These are phyloP conservation scores for Tolypocladium capitatum DNA, from an alignment of 2,329 filamentous ascomycete genomes.

Conservation along the genomic window DNA sequence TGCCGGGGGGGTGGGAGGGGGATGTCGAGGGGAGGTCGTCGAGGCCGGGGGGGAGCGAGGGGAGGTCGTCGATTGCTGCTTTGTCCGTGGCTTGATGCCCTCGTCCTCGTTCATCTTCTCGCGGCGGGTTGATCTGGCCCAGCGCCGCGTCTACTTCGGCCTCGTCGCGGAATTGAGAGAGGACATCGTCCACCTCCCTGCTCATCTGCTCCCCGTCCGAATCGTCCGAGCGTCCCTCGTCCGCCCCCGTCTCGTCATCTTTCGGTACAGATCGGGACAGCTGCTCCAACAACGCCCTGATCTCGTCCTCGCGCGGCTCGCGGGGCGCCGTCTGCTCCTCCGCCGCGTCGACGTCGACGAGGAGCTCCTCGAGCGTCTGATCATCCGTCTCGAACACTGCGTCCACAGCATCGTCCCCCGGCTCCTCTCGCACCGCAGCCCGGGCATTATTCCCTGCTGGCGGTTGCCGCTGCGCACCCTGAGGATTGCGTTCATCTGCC, in stretches of 20 bases:
- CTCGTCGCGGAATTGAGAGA: constrained; percentile 34
- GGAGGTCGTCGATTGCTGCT: constrained; percentile 18
- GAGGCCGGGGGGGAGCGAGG: constrained; percentile 31
- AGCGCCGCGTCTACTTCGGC: constrained; percentile 20
- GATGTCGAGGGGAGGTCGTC: constrained; percentile 19
- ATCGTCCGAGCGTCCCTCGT: constrained; percentile 21
- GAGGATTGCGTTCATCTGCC: background rate
- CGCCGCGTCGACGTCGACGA: constrained; percentile 27
- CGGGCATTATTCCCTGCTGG: background rate
- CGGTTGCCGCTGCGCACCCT: background rate
- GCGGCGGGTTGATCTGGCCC: background rate
- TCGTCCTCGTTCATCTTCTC: background rate
- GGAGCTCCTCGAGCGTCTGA: constrained; percentile 37
- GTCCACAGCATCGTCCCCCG: constrained; percentile 20
- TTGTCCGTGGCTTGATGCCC: background rate
- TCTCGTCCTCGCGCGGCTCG: constrained; percentile 17
- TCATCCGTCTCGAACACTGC: constrained; percentile 34
- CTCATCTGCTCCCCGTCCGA: constrained; percentile 39
- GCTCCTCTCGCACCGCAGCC: background rate
- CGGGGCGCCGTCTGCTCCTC: constrained; percentile 7
- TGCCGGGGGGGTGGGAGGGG: constrained; percentile 9
- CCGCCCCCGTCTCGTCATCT: constrained; percentile 2
- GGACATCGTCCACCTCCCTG: constrained; percentile 27
- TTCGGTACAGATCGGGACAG: constrained; percentile 19
- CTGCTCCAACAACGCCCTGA: constrained; percentile 23